Evolutionary conservation across 257 asterid genomes (phyloP), one percentile per base, ranked within the genome.

Genomic region (Datura wrightii): DNA sequence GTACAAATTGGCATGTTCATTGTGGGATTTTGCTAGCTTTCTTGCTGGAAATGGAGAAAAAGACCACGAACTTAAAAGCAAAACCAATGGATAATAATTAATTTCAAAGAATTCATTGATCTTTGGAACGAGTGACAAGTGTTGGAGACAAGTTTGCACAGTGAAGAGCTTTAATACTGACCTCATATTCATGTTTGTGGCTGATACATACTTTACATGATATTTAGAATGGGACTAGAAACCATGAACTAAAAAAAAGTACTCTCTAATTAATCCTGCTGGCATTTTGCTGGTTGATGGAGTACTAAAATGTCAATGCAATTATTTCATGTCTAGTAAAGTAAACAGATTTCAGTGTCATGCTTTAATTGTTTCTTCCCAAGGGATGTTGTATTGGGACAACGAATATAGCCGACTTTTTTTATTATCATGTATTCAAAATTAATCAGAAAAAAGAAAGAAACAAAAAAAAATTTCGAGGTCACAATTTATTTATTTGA

Each of bases 11-110:
- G 31, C 82, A 78, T 24, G 63, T 52, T 52, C 82, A 14, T 52
- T 52, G 63, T 31, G 31, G 63, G 31, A 78, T 50, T 50, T 78
- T 52, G 82, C 63, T 78, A 52, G 63, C 63, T 31, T 48, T 78
- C 34, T 78, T 31, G 4, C 82, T 78, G 6, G 1, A 78, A 37
- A 67, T 36, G 72, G 72, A 37, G 44, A 76, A 76, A 34, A 56
- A 76, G 24, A 52, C 63, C 63, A 50, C 1, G 1, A 76, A 39
- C 46, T 52, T 24, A 14, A 50, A 76, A 50, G 63, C 8, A 76
- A 76, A 52, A 39, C 34, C 63, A 78, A 78, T 78, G 48, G 63
- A 78, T 76, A 37, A 50, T 7, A 76, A 50, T 50, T 31, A 50
- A 7, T 76, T 50, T 31, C 24, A 50, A 76, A 50, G 62, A 76